Conservation (phyloP, 257 asterid genomes). For the Echium plantagineum region DNA sequence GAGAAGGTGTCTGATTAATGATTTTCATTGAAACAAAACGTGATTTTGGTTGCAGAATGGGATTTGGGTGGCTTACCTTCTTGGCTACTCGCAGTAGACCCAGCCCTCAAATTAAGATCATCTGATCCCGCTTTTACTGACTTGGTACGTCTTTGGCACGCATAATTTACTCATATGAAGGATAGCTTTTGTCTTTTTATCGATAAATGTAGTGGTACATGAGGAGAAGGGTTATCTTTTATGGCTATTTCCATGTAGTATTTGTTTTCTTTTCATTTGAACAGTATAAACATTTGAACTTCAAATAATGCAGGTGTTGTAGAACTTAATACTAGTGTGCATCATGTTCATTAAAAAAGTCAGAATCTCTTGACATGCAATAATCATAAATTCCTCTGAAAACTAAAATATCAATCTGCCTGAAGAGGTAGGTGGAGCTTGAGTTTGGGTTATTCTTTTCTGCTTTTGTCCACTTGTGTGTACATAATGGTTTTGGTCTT, state of each 20-base stretch:
- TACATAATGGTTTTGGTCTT: neutral
- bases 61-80: conserved; percentile 98
- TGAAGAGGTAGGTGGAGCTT: neutral
- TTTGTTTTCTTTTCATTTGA: neutral
- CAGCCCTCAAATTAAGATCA: conserved; percentile 65
- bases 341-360: neutral
- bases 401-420: neutral
- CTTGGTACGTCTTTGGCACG: conserved; percentile 36
- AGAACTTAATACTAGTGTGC: neutral
- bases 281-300: neutral
- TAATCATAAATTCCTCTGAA: neutral
- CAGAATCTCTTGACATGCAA: neutral
- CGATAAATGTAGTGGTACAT: neutral
- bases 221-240: neutral
- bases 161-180: neutral
- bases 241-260: neutral
- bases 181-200: neutral
- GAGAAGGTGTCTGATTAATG: neutral
- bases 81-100: conserved; percentile 85
- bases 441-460: neutral
- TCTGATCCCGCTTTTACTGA: conserved; percentile 68
- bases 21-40: conserved; percentile 1
- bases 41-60: conserved; percentile 61
- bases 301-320: neutral
- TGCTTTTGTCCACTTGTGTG: neutral